Conservation (phyloP, 192 early-diverging fungal genomes). For the Rhizophagus prolifer region DNA sequence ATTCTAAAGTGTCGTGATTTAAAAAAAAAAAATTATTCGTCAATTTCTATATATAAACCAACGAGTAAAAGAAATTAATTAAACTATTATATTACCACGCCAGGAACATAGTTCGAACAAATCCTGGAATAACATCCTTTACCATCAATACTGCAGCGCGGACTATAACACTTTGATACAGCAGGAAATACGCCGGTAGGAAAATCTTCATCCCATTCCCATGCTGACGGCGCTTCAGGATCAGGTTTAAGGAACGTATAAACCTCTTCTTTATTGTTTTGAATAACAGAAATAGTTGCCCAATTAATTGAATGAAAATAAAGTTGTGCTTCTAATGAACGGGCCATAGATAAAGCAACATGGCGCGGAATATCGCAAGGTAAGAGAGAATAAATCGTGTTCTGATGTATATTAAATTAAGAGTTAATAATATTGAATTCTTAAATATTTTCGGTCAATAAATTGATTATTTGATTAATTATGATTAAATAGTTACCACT, state of each 20-base stretch:
- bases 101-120: conserved; percentile 29
- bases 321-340: conserved; percentile 29
- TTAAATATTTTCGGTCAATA: not conserved
- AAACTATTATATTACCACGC: conserved; percentile 14
- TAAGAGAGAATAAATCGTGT: conserved; percentile 10
- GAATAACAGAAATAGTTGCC: conserved; percentile 12
- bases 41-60: no score
- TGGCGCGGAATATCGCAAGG: not conserved
- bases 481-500: conserved; percentile 15
- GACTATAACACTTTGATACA: conserved; percentile 29
- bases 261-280: conserved; percentile 22
- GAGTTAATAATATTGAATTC: not conserved
- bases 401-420: conserved; percentile 5
- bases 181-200: conserved; percentile 29
- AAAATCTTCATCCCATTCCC: conserved; percentile 32
- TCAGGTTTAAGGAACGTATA: conserved; percentile 23
- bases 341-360: conserved; percentile 26
- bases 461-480: not conserved
- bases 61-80: not conserved
- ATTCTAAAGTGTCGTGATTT: not conserved
- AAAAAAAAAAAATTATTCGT: not conserved
- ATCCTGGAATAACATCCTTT: conserved; percentile 31
- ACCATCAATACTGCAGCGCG: conserved; percentile 23
- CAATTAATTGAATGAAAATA: conserved; percentile 29
- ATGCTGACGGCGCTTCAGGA: not conserved